Percentiles rank a stretch among this genome's conserved stretches.
phyloP scores from a whole-genome alignment of 805 yeast genomes.

The Candida methanosorbosa region DNA sequence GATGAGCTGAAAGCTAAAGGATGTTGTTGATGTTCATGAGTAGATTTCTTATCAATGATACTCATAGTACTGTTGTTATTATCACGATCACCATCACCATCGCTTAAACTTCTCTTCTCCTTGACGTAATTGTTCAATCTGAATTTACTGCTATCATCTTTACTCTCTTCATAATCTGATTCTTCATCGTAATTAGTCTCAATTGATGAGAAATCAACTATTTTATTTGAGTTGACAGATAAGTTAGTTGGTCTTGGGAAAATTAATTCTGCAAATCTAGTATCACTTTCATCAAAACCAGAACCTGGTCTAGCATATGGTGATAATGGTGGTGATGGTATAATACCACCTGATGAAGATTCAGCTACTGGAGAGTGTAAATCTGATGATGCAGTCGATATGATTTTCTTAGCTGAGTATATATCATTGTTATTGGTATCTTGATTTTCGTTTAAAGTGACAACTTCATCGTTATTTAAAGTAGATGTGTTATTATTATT shows the following conservation, averaged over 20 bases:
- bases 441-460: no score
- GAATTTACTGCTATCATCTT: no score
- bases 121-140: conserved; percentile 1
- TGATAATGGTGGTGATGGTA: conserved; percentile 30
- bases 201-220: background rate
- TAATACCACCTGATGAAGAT: conserved; percentile 9
- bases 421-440: background rate
- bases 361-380: no score
- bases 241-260: conserved; percentile 20
- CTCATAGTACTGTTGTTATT: no score
- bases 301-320: conserved; percentile 21
- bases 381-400: no score
- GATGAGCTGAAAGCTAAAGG: no score
- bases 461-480: background rate
- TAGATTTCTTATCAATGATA: no score
- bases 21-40: no score
- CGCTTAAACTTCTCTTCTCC: conserved; percentile 2
- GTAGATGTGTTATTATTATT: background rate
- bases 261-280: conserved; percentile 17
- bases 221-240: background rate
- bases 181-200: conserved; percentile 9
- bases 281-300: conserved; percentile 15
- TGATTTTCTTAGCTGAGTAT: no score
- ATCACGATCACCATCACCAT: background rate
- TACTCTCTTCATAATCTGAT: conserved; percentile 1